These are phyloP conservation scores for Ogataea populi-albae DNA, from an alignment of 805 yeast species.

Conservation along the genomic window DNA sequence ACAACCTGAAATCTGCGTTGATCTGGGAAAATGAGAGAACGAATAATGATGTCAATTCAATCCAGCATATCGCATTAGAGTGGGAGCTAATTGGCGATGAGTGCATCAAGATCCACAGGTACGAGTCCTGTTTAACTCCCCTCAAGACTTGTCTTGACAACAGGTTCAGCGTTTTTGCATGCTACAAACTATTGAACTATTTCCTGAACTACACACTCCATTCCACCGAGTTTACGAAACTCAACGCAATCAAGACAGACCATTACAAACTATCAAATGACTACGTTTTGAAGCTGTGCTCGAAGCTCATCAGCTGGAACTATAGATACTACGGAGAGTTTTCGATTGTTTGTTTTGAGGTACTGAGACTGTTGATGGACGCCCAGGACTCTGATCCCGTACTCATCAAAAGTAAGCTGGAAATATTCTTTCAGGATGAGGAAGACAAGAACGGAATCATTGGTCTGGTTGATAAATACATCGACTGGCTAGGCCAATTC, in stretches of 20 bases:
- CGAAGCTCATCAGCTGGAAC: slow-evolving; percentile 58
- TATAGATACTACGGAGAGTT: slow-evolving; percentile 62
- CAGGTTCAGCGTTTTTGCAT: slow-evolving; percentile 61
- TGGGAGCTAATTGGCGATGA: slow-evolving; percentile 72
- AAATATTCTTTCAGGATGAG: slow-evolving; percentile 34
- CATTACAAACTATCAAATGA: slow-evolving; percentile 30
- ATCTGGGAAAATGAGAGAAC: slow-evolving; percentile 41
- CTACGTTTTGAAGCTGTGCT: slow-evolving; percentile 39
- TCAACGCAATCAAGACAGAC: slow-evolving; percentile 21
- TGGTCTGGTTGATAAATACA: slow-evolving; percentile 25
- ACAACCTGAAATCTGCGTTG: slow-evolving; percentile 75
- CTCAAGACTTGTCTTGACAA: slow-evolving; percentile 52
- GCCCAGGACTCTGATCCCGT: slow-evolving; percentile 38
- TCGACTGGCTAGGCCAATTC: slow-evolving; percentile 33
- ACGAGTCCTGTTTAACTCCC: slow-evolving; percentile 49
- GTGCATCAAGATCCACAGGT: slow-evolving; percentile 45
- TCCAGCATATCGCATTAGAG: slow-evolving; percentile 60
- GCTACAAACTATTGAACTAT: slow-evolving; percentile 47
- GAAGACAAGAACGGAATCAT: slow-evolving; percentile 16
- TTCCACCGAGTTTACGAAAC: slow-evolving; percentile 21
- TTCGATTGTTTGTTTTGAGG: slow-evolving; percentile 42
- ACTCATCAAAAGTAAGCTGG: slow-evolving; percentile 38
- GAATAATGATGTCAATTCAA: slow-evolving; percentile 21
- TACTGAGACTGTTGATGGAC: slow-evolving; percentile 36
- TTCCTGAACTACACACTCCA: slow-evolving; percentile 30